These are phyloP conservation scores for Nothophoma quercina DNA, from an alignment of 2,329 filamentous ascomycete species.

Conservation along the genomic window DNA sequence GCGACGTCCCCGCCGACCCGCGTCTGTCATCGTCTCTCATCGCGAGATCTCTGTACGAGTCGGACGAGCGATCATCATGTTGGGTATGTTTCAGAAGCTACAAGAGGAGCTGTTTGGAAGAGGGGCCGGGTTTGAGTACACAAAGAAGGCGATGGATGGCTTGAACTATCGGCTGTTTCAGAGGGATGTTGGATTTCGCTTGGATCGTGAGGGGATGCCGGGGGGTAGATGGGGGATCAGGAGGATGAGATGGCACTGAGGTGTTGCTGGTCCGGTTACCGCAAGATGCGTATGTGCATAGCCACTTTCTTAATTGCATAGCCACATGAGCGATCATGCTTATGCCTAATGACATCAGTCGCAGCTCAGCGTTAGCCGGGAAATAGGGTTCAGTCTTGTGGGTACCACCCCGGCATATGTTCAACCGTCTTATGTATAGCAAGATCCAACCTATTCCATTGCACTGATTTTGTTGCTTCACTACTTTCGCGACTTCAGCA, in stretches of 20 bases:
- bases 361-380: too few species aligned
- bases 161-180: slow-evolving; percentile 18
- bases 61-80: not conserved
- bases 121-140: not conserved
- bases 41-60: not conserved
- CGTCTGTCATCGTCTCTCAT: not conserved
- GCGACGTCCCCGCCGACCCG: slow-evolving; percentile 10
- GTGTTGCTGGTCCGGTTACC: not conserved
- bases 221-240: not conserved
- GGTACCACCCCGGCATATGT: too few species aligned
- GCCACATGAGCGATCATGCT: too few species aligned
- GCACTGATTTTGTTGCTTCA: too few species aligned
- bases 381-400: too few species aligned
- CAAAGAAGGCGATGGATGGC: not conserved
- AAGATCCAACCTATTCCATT: too few species aligned
- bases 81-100: not conserved
- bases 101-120: slow-evolving; percentile 1
- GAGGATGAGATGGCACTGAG: slow-evolving; percentile 15
- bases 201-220: not conserved
- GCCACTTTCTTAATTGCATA: too few species aligned
- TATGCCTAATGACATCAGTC: too few species aligned
- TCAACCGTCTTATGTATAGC: too few species aligned
- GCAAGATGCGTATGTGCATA: too few species aligned
- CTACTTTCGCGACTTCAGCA: too few species aligned
- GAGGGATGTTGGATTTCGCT: slow-evolving; percentile 6